Percentiles rank a stretch among this genome's conserved stretches.
Evolutionary conservation across 208 protist genomes (phyloP).

Genomic region (Cochliopodium minus): DNA sequence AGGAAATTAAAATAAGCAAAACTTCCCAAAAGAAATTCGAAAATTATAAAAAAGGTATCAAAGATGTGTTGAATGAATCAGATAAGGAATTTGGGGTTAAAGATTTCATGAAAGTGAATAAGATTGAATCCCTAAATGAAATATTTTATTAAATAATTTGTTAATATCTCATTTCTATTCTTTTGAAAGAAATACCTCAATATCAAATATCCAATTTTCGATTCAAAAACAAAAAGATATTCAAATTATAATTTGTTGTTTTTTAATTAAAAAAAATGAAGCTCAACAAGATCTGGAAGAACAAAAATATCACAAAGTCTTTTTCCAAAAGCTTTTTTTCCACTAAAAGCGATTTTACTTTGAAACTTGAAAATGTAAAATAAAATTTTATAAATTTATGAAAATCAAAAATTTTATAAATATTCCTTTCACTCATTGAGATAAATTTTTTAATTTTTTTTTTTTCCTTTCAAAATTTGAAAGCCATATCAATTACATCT

Average conservation of each 20-base stretch:
- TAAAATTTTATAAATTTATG: not conserved
- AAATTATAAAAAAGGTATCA: slow-evolving; percentile 17
- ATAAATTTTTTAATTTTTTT: slow-evolving; percentile 48
- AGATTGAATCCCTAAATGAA: slow-evolving; percentile 10
- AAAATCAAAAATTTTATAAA: slow-evolving; percentile 12
- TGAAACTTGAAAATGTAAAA: not conserved
- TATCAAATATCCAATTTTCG: slow-evolving; percentile 32
- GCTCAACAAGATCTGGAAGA: slow-evolving; percentile 15
- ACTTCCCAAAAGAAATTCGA: slow-evolving; percentile 4
- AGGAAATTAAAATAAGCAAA: too few relatives aligned
- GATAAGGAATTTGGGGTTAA: too few relatives aligned
- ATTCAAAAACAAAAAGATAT: not conserved
- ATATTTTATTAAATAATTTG: slow-evolving; percentile 16
- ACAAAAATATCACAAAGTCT: slow-evolving; percentile 21
- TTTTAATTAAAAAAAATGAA: slow-evolving; percentile 15
- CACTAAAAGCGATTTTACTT: not conserved
- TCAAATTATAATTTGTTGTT: slow-evolving; percentile 2
- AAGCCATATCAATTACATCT: slow-evolving; percentile 48
- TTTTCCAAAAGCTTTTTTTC: slow-evolving; percentile 17
- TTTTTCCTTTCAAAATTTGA: slow-evolving; percentile 41
- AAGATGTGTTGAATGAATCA: slow-evolving; percentile 20
- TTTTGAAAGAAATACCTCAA: slow-evolving; percentile 23
- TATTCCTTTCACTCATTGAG: slow-evolving; percentile 49
- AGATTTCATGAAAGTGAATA: too few relatives aligned
- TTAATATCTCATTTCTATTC: slow-evolving; percentile 18